phyloP scores from a whole-genome alignment of 768 basidiomycete genomes.

The Tremella mesenterica region DNA sequence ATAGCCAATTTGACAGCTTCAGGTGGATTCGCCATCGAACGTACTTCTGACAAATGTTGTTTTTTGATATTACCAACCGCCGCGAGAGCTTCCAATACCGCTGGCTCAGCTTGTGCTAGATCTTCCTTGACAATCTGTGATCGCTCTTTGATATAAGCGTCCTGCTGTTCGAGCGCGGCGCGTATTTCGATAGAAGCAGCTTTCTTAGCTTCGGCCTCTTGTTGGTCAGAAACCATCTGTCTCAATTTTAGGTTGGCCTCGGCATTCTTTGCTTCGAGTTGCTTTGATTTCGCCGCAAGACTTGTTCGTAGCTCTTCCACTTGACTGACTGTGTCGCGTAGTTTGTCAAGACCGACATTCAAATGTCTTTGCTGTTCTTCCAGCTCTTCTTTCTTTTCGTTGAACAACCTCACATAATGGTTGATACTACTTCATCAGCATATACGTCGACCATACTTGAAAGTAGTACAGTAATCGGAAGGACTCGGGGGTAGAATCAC shows the following conservation, averaged over 20 bases:
- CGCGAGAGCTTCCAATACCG: constrained; percentile 84
- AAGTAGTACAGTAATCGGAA: too few species aligned
- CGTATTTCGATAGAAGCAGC: constrained; percentile 92
- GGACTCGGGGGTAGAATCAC: too few species aligned
- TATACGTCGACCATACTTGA: too few species aligned
- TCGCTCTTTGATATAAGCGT: constrained; percentile 78
- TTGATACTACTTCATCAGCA: constrained; percentile 63
- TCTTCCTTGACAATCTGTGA: constrained; percentile 84
- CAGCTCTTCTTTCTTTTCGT: constrained; percentile 91
- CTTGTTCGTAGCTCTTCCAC: constrained; percentile 94
- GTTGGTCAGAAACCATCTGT: constrained; percentile 96
- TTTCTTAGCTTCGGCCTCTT: constrained; percentile 98
- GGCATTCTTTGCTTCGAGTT: constrained; percentile 83
- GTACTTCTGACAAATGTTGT: constrained; percentile 91
- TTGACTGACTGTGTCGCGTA: constrained; percentile 88
- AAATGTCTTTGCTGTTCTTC: constrained; percentile 98
- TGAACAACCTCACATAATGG: constrained; percentile 89
- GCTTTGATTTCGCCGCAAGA: constrained; percentile 83
- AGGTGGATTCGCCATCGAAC: constrained; percentile 96
- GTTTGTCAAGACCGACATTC: constrained; percentile 94
- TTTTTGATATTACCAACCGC: constrained; percentile 97
- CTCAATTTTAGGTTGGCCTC: constrained; percentile 96
- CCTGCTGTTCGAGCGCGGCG: constrained; percentile 83
- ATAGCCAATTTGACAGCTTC: constrained; percentile 95
- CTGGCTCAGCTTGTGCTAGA: constrained; percentile 94